Percentiles rank a stretch among this genome's conserved stretches.
Evolutionary conservation across 2,329 filamentous ascomycete genomes (phyloP).

Genomic region (Alternaria solani): DNA sequence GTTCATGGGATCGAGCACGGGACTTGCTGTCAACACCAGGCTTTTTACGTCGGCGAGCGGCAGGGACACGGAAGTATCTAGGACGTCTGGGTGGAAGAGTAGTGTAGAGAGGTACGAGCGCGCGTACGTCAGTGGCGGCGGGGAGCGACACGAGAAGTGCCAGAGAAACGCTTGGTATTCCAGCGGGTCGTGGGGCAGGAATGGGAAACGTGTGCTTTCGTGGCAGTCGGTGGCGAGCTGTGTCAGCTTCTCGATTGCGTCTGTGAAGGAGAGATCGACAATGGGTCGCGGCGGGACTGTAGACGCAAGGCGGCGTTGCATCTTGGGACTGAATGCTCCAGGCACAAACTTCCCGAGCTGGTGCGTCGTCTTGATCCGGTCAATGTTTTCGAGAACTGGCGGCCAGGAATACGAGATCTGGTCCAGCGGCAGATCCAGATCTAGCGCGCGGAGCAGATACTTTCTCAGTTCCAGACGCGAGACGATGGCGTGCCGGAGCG

Average conservation of each 20-base stretch:
- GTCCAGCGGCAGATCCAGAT: conserved; percentile 47
- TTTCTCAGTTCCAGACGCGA: conserved; percentile 72
- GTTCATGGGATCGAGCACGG: conserved; percentile 75
- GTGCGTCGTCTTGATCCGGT: conserved; percentile 67
- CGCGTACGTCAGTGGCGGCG: conserved; percentile 83
- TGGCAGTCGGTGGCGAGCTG: conserved; percentile 76
- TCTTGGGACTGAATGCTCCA: conserved; percentile 86
- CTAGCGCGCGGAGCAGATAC: conserved; percentile 65
- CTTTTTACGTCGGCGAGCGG: conserved; percentile 83
- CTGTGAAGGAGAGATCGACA: conserved; percentile 75
- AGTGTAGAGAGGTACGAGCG: conserved; percentile 80
- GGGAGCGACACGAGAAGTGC: conserved; percentile 78
- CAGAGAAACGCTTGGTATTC: conserved; percentile 70
- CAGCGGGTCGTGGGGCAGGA: conserved; percentile 39
- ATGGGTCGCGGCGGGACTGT: conserved; percentile 93
- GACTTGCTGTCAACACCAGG: conserved; percentile 74
- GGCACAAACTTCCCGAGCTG: conserved; percentile 70
- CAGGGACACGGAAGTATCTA: conserved; percentile 74
- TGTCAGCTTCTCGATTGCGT: conserved; percentile 74
- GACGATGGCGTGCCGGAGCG: conserved; percentile 64
- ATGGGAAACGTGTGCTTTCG: conserved; percentile 57
- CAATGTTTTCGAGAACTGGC: conserved; percentile 54
- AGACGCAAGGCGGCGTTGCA: conserved; percentile 90
- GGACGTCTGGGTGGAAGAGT: conserved; percentile 72
- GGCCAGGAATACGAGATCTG: conserved; percentile 47